Evolutionary conservation across 2,329 filamentous ascomycete species (phyloP).

Genomic region (Diaporthe amygdali): DNA sequence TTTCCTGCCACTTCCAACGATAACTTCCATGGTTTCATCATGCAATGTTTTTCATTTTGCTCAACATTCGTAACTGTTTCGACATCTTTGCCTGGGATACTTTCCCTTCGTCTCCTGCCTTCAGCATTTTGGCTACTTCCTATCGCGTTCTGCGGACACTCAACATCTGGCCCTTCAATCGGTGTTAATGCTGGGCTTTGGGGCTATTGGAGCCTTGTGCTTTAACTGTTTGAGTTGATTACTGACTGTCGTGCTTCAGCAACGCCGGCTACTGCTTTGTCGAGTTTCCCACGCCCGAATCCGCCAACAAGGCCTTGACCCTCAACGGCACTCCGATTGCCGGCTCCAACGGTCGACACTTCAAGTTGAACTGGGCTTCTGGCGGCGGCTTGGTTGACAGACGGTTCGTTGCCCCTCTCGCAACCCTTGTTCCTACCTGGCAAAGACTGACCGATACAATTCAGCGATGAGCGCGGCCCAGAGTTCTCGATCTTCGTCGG

Average conservation of each 20-base stretch:
- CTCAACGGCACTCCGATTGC: constrained; percentile 90
- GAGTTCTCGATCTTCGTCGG: constrained; percentile 98
- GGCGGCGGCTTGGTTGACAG: constrained; percentile 94
- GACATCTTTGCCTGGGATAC: no score
- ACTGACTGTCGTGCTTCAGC: constrained; percentile 49
- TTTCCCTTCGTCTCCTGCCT: no score
- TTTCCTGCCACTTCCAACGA: neutral
- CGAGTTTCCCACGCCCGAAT: constrained; percentile 79
- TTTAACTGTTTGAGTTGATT: neutral
- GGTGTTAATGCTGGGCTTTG: no score
- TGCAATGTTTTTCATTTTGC: no score
- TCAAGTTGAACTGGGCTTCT: constrained; percentile 99
- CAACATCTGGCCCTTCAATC: no score
- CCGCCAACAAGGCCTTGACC: constrained; percentile 87
- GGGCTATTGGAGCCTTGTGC: no score
- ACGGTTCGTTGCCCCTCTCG: constrained; percentile 60
- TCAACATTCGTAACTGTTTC: no score
- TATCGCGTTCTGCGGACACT: no score
- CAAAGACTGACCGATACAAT: constrained; percentile 32
- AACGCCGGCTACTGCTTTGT: constrained; percentile 96
- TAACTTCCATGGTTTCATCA: neutral
- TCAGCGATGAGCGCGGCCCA: constrained; percentile 89
- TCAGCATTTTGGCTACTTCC: no score
- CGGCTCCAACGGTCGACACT: constrained; percentile 84
- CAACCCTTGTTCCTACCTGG: constrained; percentile 6